Evolutionary conservation across 2,329 filamentous ascomycete genomes (phyloP), one percentile per base, ranked within the genome.

Genomic region (Chrysosporium keratinophilum): DNA sequence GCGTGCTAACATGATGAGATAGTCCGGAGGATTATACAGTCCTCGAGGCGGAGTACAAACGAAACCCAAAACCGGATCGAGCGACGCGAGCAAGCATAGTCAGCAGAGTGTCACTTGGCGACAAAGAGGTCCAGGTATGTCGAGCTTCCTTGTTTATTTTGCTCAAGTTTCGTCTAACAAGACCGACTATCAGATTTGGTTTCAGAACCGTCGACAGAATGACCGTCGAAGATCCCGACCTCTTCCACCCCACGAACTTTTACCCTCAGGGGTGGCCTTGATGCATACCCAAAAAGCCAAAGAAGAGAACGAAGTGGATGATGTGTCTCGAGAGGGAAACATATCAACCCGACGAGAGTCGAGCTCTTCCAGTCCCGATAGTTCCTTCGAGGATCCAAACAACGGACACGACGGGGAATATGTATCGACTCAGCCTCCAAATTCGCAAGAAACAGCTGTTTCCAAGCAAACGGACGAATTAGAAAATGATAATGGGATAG

Each of bases 51-150:
- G 88, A 91, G 56, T 96, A 95, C 67, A 78, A 81, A 62, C 79
- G 77, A 58, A 94, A 96, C 68, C 81, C 88, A 5, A 96, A 95
- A 70, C 91, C 91, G 34, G 90, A 95, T 74, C 96, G 95, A 72
- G 79, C 83, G 54, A 85, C 88, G 69, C 87, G 91, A 72, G 78
- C 87, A 45, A 83, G 84, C 55, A 89, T 97, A 59, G 88, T 94
- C 56, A 80, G 81, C 71, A 86, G 83, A 70, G 89, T 96, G 57
- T 85, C 87, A 20, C 78, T 97, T 59, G 91, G 87, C 61, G 90
- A 96, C 74, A 96, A 95, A 70, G 90, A 96, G 75, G 88, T 96
- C 37, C 91, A 96, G 82, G 91, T 95, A 74, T 70, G 84, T 37
- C 11, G n/a, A 35, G 11, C 40, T 14, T 45, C 11, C 19, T 43